A percentile compares a stretch with the other conserved stretches of the same genome.
phyloP scores from a whole-genome alignment of 768 basidiomycete genomes.

The Mycena galopus region DNA sequence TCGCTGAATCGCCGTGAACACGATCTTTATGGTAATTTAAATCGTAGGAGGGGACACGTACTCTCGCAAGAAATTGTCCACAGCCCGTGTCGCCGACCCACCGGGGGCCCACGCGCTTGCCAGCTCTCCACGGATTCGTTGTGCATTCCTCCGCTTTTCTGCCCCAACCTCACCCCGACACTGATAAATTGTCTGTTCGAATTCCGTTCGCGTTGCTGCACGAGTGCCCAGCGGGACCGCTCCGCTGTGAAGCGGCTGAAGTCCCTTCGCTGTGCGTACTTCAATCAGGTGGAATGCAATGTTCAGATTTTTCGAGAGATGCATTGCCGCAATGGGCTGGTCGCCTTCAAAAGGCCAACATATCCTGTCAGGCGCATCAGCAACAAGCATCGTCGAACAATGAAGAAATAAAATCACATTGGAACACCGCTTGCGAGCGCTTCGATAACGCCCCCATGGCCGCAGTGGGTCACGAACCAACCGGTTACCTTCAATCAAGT shows the following conservation, averaged over 20 bases:
- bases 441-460: conserved; percentile 11
- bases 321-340: conserved; percentile 1
- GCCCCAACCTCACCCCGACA: neutral
- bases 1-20: too few species aligned
- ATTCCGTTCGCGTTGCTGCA: neutral
- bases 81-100: neutral
- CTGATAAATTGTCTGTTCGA: neutral
- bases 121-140: neutral
- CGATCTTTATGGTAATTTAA: too few species aligned
- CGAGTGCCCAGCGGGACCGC: neutral
- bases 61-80: neutral
- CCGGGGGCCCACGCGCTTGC: neutral
- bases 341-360: conserved; percentile 28
- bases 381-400: too few species aligned
- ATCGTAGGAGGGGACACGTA: too few species aligned
- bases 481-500: conserved; percentile 9
- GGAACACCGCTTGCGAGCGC: conserved; percentile 12
- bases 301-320: conserved; percentile 4
- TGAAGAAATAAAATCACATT: too few species aligned
- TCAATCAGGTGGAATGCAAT: conserved; percentile 17
- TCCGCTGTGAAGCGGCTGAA: conserved; percentile 1
- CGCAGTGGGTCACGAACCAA: conserved; percentile 24
- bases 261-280: conserved; percentile 6
- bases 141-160: conserved; percentile 1
- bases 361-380: neutral